Percentiles rank a stretch among this genome's conserved stretches.
Evolutionary conservation across 139 green algal genomes (phyloP).

Genomic region (Monoraphidium neglectum): DNA sequence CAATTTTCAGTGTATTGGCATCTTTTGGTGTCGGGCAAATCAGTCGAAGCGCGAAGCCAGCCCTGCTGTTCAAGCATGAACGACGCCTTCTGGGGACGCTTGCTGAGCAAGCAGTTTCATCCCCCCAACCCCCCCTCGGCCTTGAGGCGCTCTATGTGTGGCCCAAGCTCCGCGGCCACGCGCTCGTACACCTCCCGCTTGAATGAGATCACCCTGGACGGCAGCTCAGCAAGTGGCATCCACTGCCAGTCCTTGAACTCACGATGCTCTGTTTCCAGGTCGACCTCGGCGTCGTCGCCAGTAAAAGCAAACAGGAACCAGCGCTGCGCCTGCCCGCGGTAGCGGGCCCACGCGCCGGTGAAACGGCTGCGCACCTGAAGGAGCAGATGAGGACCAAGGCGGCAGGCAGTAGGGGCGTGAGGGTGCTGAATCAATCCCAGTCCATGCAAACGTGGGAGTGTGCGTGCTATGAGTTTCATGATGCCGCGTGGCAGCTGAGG

Average conservation of each 20-base stretch:
- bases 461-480: no score
- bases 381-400: no score
- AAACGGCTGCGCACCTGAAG: no score
- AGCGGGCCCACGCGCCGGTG: background rate
- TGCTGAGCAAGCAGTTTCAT: background rate
- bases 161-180: conserved; percentile 6
- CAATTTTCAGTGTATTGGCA: no score
- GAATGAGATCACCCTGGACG: conserved; percentile 14
- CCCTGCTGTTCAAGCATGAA: no score
- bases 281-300: conserved; percentile 25
- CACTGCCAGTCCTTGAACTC: conserved; percentile 33
- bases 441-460: no score
- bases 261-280: conserved; percentile 6
- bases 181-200: conserved; percentile 22
- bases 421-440: no score
- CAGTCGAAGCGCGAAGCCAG: no score
- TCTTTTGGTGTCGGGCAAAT: no score
- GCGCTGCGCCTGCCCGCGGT: conserved; percentile 26
- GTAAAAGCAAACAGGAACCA: conserved; percentile 40
- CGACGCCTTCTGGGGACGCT: background rate
- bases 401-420: no score
- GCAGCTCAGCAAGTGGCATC: conserved; percentile 20
- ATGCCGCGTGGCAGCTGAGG: no score
- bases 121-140: background rate
- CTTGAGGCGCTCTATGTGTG: background rate